Base-by-base conservation (phyloP, 2,329 filamentous ascomycete species). In the Aspergillus caelatus region DNA sequence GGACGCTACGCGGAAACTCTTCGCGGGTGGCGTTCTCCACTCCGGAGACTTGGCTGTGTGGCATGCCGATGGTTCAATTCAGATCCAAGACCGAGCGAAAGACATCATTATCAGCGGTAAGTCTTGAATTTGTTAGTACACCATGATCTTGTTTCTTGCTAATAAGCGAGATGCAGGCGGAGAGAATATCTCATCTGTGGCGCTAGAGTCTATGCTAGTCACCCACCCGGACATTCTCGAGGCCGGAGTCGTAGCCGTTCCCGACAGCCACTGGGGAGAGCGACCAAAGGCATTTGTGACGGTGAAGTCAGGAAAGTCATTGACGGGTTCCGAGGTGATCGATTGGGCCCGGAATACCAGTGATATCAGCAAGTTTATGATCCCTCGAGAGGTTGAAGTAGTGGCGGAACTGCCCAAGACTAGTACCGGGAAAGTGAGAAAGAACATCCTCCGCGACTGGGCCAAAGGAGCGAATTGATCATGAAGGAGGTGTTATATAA, bases 41-140 rank as follows among this genome's bases (percentile, higher is more conserved):
- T 94, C 91, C 19, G 95, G 95, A 0, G 95, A 99, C 77, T 79
- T 99, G 56, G 95, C 95, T 0, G 94, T 98, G 0, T 94, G 92
- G 91, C 92, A 97, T 80, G 85, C 90, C 0, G 95, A 98, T 75
- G 94, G 94, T 1, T 91, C 92, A 62, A 89, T 93, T 52, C 93
- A 98, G 81, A 97, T 99, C 67, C 82, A 96, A 63, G 95, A 99
- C 79, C 86, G 95, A 23, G 92, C 93, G 16, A 99, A 99, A 82
- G 95, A 99, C 75, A 97, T 99, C 59, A 99, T 99, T 73, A 99
- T 99, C 67, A 96, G 92, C 59, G 92, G 91, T 92, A 82, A 70
- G 84, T 77, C 11, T 23, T 32, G 28, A 19, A 21, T 19, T 3
- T 4, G 28, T 26, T 45, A 12, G 10, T 39, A 34, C 45, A 16